phyloP scores from a whole-genome alignment of 257 asterid genomes.

The Forsythia suspensa region DNA sequence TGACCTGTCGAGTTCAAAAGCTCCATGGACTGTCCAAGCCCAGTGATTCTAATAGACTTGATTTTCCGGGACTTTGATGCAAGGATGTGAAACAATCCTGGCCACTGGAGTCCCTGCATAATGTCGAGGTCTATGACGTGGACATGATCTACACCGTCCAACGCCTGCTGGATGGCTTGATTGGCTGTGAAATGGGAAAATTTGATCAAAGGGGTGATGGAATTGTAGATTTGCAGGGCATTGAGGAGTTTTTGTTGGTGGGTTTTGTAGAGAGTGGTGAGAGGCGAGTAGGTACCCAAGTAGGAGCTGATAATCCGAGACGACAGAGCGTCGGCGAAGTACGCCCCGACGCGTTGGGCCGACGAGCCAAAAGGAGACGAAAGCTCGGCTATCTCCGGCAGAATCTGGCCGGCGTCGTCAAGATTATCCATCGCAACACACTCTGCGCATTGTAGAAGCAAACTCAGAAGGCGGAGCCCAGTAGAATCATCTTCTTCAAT shows the following conservation, averaged over 20 bases:
- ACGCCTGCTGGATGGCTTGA: constrained; percentile 62
- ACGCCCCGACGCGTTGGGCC: constrained; percentile 91
- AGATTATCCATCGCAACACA: constrained; percentile 75
- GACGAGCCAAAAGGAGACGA: constrained; percentile 93
- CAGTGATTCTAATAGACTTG: constrained; percentile 64
- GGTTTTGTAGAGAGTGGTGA: constrained; percentile 34
- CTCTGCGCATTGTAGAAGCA: constrained; percentile 89
- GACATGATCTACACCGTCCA: constrained; percentile 53
- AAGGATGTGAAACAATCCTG: constrained; percentile 83
- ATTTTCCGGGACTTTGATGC: constrained; percentile 62
- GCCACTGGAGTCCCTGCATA: constrained; percentile 99
- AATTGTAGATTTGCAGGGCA: constrained; percentile 78
- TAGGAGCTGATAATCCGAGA: constrained; percentile 69
- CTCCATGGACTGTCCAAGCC: constrained; percentile 71
- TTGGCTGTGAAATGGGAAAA: constrained; percentile 96
- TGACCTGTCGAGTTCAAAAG: constrained; percentile 65
- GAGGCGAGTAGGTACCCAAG: constrained; percentile 65
- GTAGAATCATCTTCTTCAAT: constrained; percentile 36
- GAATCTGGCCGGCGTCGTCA: constrained; percentile 59
- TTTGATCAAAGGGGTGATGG: constrained; percentile 73
- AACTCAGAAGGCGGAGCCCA: constrained; percentile 71
- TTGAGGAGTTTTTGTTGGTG: constrained; percentile 63
- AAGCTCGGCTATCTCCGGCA: constrained; percentile 83
- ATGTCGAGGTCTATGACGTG: constrained; percentile 77
- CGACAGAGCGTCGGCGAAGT: constrained; percentile 85